Percentiles rank a stretch among this genome's conserved stretches.
Evolutionary conservation across 495 filamentous ascomycete species (phyloP).

Genomic region (Neurospora sublineolata): DNA sequence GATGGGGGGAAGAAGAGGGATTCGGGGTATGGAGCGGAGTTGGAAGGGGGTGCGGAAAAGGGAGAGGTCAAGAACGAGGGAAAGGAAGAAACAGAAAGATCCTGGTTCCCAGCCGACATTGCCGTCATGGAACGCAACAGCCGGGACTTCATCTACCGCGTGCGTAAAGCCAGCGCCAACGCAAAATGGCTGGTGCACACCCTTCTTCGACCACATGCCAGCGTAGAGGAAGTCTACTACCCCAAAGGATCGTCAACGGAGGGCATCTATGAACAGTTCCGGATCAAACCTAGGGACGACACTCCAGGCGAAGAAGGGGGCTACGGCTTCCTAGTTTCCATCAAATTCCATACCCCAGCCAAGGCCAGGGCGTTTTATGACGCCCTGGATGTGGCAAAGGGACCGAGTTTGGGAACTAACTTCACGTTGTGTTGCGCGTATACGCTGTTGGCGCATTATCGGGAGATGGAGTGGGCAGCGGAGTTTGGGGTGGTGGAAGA

Average conservation of each 20-base stretch:
- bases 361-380: slow-evolving; percentile 16
- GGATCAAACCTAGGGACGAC: not conserved
- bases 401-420: slow-evolving; percentile 20
- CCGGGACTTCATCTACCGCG: slow-evolving; percentile 7
- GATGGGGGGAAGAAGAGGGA: not conserved
- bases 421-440: slow-evolving; percentile 22
- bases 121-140: slow-evolving; percentile 15
- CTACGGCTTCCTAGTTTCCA: slow-evolving; percentile 16
- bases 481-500: slow-evolving; percentile 18
- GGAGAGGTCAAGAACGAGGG: too few relatives aligned
- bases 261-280: slow-evolving; percentile 6
- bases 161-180: slow-evolving; percentile 4
- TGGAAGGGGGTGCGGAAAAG: not conserved
- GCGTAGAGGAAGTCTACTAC: slow-evolving; percentile 16
- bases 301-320: not conserved
- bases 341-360: slow-evolving; percentile 3
- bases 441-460: slow-evolving; percentile 16
- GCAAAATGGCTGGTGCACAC: slow-evolving; percentile 1
- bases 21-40: not conserved
- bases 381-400: slow-evolving; percentile 15
- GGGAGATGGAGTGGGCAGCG: slow-evolving; percentile 16
- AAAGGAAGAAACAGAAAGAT: not conserved
- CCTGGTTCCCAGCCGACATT: slow-evolving; percentile 14
- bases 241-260: slow-evolving; percentile 9
- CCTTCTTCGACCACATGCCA: not conserved